Evolutionary conservation across 139 green algal species (phyloP).

Genomic region (Gonium pectorale): DNA sequence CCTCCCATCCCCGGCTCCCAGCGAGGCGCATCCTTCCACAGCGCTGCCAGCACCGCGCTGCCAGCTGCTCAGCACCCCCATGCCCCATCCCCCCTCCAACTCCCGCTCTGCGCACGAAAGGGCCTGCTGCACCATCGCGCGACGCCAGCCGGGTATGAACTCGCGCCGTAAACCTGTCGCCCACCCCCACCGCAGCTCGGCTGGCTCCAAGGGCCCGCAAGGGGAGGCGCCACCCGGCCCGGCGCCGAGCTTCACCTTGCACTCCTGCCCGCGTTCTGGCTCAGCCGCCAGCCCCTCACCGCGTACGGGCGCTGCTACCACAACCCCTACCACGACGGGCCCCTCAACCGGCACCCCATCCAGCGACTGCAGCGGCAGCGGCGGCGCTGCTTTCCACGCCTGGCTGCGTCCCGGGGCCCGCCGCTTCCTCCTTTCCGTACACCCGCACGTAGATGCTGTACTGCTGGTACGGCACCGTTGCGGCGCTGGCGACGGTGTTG

Average conservation of each 20-base stretch:
- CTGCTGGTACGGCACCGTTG: constrained; percentile 6
- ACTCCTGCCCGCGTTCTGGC: neutral
- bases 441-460: neutral
- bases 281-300: neutral
- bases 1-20: too few species aligned
- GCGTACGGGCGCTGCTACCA: neutral
- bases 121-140: too few species aligned
- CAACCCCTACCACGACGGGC: neutral
- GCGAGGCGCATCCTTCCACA: too few species aligned
- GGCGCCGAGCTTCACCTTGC: neutral
- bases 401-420: constrained; percentile 24
- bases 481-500: neutral
- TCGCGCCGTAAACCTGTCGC: too few species aligned
- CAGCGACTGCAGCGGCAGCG: neutral
- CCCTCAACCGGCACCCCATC: neutral
- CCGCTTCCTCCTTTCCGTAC: neutral
- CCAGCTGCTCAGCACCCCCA: too few species aligned
- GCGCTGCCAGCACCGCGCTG: too few species aligned
- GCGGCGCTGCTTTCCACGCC: neutral
- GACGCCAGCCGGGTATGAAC: too few species aligned
- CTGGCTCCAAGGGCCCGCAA: too few species aligned
- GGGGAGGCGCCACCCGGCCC: too few species aligned
- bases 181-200: too few species aligned
- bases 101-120: too few species aligned
- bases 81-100: too few species aligned